These are phyloP conservation scores for Rhodotorula diobovata DNA, from an alignment of 768 basidiomycete genomes.

Conservation along the genomic window DNA sequence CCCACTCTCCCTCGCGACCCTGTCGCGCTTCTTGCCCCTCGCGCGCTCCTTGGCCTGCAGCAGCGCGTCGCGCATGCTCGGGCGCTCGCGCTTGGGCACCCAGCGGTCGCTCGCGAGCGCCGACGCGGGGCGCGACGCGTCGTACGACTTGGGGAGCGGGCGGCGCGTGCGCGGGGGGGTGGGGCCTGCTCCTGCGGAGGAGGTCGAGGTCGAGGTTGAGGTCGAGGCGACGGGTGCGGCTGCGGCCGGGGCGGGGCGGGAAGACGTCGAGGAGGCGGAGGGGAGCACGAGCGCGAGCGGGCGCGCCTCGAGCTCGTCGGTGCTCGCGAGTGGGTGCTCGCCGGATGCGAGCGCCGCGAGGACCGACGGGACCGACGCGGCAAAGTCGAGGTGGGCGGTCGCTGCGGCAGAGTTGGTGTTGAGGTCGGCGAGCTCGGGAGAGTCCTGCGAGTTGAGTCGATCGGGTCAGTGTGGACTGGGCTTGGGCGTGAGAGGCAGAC, in stretches of 20 bases:
- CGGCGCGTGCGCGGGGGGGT: not conserved
- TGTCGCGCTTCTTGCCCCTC: conserved; percentile 47
- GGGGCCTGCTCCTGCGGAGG: not conserved
- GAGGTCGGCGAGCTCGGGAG: conserved; percentile 49
- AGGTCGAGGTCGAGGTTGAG: conserved; percentile 28
- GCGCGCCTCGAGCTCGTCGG: conserved; percentile 42
- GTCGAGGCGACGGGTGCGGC: conserved; percentile 17
- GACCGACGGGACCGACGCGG: conserved; percentile 35
- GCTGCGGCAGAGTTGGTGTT: conserved; percentile 47
- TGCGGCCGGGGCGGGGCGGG: not conserved
- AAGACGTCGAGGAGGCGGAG: conserved; percentile 7
- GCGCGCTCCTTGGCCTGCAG: conserved; percentile 44
- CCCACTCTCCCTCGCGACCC: conserved; percentile 43
- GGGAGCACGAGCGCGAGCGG: conserved; percentile 39
- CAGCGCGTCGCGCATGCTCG: conserved; percentile 34
- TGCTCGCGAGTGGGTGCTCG: not conserved
- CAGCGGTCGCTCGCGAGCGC: conserved; percentile 32
- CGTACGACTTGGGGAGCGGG: conserved; percentile 13
- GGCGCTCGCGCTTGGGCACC: conserved; percentile 41
- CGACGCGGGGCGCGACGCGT: not conserved
- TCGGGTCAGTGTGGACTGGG: too few relatives aligned
- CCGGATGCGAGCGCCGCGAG: conserved; percentile 7
- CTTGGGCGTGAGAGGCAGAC: not conserved
- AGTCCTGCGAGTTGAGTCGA: conserved; percentile 43
- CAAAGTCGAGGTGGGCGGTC: conserved; percentile 46